Conservation (phyloP, 2,329 filamentous ascomycete genomes). For the Venturia carpophila region DNA sequence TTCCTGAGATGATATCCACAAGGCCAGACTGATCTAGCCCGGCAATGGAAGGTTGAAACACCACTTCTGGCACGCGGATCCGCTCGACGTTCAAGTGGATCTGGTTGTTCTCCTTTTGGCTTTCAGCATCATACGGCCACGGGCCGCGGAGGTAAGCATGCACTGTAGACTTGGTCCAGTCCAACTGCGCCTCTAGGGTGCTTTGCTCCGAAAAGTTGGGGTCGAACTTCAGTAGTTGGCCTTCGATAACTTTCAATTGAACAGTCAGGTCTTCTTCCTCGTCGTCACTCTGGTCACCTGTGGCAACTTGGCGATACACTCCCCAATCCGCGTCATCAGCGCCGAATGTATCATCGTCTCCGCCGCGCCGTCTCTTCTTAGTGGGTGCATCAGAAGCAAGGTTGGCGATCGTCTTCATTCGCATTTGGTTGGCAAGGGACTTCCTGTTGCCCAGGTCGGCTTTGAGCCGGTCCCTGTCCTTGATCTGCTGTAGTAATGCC, state of each 20-base stretch:
- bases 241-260: conserved; percentile 68
- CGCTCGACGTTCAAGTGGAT: conserved; percentile 94
- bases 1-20: conserved; percentile 83
- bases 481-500: conserved; percentile 69
- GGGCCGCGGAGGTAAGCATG: conserved; percentile 87
- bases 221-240: conserved; percentile 78
- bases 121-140: conserved; percentile 73
- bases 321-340: conserved; percentile 98
- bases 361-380: conserved; percentile 75
- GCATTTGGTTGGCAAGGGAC: conserved; percentile 88
- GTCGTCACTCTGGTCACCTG: conserved; percentile 72
- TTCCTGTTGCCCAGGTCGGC: conserved; percentile 94
- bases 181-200: conserved; percentile 82
- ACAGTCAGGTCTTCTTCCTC: conserved; percentile 81
- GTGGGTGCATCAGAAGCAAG: conserved; percentile 79
- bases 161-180: conserved; percentile 88
- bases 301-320: conserved; percentile 87
- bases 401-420: conserved; percentile 97
- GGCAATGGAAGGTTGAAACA: conserved; percentile 88
- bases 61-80: conserved; percentile 85
- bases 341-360: conserved; percentile 92
- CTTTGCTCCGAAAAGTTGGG: conserved; percentile 84
- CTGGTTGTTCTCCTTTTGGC: conserved; percentile 74
- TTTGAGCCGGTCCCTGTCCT: conserved; percentile 86
- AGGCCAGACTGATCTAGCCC: conserved; percentile 90